Evolutionary conservation across 139 green algal genomes (phyloP), one percentile per base, ranked within the genome.

Genomic region (Edaphochlamys debaryana): DNA sequence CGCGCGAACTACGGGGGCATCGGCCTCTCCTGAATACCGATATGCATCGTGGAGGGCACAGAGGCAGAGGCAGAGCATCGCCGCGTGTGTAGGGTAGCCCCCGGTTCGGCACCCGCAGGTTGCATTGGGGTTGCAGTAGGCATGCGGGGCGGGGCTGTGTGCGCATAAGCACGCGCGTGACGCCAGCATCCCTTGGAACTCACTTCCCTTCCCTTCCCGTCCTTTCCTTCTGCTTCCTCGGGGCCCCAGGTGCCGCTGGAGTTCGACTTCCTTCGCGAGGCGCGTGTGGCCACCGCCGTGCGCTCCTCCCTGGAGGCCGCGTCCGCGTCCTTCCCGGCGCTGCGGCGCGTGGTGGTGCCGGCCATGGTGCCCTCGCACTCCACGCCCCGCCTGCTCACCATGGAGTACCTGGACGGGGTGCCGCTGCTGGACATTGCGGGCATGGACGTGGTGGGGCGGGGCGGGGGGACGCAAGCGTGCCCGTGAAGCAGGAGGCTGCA

Each of bases 251-350:
- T 93, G 40, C 89, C 89, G 2, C 32, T 86, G 50, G 89, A 93
- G 79, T 93, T 90, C 67, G 85, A 90, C 71, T 93, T 91, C 56
- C 29, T 25, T 20, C 79, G 86, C 5, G 89, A 92, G 79, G 85
- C 79, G 40, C 40, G 36, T 29, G 75, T 60, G 32, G 67, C 83
- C 15, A 17, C 17, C 36, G 22, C 38, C n/a, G 80, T 88, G 22
- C 60, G 67, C 22, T 9, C 50, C 27, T 54, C 54, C 30, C 66
- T 84, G 58, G 62, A 36, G 62, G 19, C 25, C 60, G 42, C 76
- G 25, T 17, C 41, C n/a, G 32, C 32, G 11, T 11, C 41, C n/a
- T 72, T 38, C 62, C 62, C 62, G 6, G 62, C 62, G 7, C 42
- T 71, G 62, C 62, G 62, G 29, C 62, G 63, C 3, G 63, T 83